Percentiles rank a stretch among this genome's conserved stretches.
Conservation (phyloP, 2,329 filamentous ascomycete genomes). For the Geosmithia flava region DNA sequence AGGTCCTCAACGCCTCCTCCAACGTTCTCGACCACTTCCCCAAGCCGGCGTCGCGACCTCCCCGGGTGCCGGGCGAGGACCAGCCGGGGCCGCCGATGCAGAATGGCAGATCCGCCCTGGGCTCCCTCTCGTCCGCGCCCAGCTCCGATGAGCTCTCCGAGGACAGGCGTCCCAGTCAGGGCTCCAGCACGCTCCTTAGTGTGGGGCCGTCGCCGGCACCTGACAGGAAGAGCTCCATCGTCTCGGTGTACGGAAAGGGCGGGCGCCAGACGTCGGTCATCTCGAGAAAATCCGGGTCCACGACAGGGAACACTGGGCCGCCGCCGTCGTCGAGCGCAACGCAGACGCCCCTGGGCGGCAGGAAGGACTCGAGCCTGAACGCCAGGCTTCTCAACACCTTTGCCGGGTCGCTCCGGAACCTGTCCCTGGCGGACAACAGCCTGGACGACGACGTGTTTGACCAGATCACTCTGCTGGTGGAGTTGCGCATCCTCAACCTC, state of each 20-base stretch:
- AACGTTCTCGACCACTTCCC: slow-evolving; percentile 88
- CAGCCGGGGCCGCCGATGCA: slow-evolving; percentile 15
- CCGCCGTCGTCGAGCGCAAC: slow-evolving; percentile 25
- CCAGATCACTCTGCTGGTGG: slow-evolving; percentile 68
- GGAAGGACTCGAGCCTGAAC: slow-evolving; percentile 85
- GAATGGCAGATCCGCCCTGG: slow-evolving; percentile 27
- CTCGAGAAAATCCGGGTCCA: slow-evolving; percentile 45
- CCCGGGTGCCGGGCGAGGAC: slow-evolving; percentile 45
- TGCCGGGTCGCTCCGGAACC: slow-evolving; percentile 67
- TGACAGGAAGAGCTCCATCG: slow-evolving; percentile 72
- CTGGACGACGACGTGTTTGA: slow-evolving; percentile 93
- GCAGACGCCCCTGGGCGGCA: slow-evolving; percentile 37
- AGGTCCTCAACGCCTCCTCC: slow-evolving; percentile 88
- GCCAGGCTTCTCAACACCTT: slow-evolving; percentile 76
- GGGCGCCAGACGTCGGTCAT: slow-evolving; percentile 78
- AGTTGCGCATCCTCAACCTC: slow-evolving; percentile 79
- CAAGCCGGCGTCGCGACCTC: slow-evolving; percentile 63
- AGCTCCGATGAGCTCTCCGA: slow-evolving; percentile 69
- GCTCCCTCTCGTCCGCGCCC: slow-evolving; percentile 43
- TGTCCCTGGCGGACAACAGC: slow-evolving; percentile 88
- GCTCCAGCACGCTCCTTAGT: slow-evolving; percentile 63
- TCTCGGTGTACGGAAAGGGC: slow-evolving; percentile 66
- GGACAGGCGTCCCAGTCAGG: slow-evolving; percentile 68
- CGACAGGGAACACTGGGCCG: slow-evolving; percentile 31
- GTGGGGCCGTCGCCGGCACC: slow-evolving; percentile 60